Percentiles rank a stretch among this genome's conserved stretches.
These are phyloP conservation scores for Barnettozyma californica DNA, from an alignment of 805 yeast species.

Conservation along the genomic window DNA sequence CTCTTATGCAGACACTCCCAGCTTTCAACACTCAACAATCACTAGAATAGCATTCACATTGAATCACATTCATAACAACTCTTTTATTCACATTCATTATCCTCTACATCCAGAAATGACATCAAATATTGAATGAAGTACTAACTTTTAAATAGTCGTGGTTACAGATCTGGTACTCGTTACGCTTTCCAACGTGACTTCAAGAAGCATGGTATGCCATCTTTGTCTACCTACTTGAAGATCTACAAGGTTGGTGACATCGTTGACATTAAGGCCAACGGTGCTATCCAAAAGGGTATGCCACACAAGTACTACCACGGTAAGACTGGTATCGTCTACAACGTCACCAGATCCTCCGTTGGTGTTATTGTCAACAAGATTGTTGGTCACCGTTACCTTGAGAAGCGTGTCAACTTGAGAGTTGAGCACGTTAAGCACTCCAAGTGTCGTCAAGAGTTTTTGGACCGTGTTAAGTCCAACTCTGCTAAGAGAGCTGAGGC, in stretches of 20 bases:
- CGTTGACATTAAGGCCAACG: constrained; percentile 98
- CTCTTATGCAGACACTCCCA: too few relatives aligned
- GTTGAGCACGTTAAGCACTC: constrained; percentile 99
- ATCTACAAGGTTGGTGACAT: constrained; percentile 98
- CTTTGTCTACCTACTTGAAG: constrained; percentile 96
- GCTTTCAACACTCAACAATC: too few relatives aligned
- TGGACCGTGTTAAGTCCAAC: constrained; percentile 96
- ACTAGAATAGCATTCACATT: too few relatives aligned
- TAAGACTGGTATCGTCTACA: constrained; percentile 98
- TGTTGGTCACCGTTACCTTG: constrained; percentile 98
- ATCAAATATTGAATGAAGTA: neutral
- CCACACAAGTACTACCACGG: constrained; percentile 99
- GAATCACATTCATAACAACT: too few relatives aligned
- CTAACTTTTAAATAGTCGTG: constrained; percentile 54
- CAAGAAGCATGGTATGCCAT: constrained; percentile 90
- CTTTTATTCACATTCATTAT: neutral
- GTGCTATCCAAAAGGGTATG: constrained; percentile 99
- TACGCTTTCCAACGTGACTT: constrained; percentile 99
- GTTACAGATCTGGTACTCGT: constrained; percentile 99
- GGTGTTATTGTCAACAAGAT: constrained; percentile 98
- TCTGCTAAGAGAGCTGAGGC: constrained; percentile 93
- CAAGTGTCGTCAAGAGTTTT: constrained; percentile 98
- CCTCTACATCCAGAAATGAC: neutral
- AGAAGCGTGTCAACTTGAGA: constrained; percentile 98
- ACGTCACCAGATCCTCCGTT: constrained; percentile 97